Evolutionary conservation across 2,329 filamentous ascomycete genomes (phyloP).

Genomic region (Colletotrichum chrysophilum): DNA sequence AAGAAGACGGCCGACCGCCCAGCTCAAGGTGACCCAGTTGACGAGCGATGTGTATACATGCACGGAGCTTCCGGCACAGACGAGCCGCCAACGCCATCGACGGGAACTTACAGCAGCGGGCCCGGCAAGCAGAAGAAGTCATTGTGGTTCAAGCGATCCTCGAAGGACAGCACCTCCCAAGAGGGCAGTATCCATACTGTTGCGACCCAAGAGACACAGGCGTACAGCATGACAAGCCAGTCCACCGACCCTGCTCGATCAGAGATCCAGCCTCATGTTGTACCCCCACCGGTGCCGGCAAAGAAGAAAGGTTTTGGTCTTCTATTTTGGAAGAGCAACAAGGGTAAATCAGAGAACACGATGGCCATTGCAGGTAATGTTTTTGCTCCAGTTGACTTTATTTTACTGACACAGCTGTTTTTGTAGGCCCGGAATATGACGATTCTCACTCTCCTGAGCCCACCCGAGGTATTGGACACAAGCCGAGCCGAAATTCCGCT

Average conservation of each 20-base stretch:
- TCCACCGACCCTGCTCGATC: constrained; percentile 19
- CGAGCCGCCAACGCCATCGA: constrained; percentile 22
- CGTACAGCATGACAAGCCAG: constrained; percentile 17
- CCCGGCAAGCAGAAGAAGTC: constrained; percentile 48
- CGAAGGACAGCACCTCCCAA: constrained; percentile 38
- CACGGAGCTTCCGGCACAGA: constrained; percentile 24
- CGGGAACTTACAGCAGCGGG: constrained; percentile 20
- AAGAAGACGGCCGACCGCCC: constrained; percentile 36
- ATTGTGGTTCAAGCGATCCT: constrained; percentile 57
- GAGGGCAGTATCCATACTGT: constrained; percentile 21
- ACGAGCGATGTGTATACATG: constrained; percentile 31
- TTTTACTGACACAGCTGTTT: constrained; percentile 21
- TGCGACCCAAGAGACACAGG: constrained; percentile 9
- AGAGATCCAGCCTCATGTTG: not conserved
- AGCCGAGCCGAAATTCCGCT: constrained; percentile 22
- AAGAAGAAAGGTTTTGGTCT: constrained; percentile 58
- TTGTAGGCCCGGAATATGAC: constrained; percentile 35
- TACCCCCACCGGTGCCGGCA: constrained; percentile 13
- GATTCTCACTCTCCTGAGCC: constrained; percentile 31
- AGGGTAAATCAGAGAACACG: constrained; percentile 43
- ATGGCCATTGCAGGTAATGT: constrained; percentile 49
- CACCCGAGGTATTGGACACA: constrained; percentile 23
- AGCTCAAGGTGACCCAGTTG: not conserved
- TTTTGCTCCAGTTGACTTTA: not conserved
- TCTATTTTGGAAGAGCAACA: constrained; percentile 60